A percentile compares a stretch with the other conserved stretches of the same genome.
Evolutionary conservation across 1,139 yeast genomes (phyloP).

Genomic region (Saccharomyces pastorianus): DNA sequence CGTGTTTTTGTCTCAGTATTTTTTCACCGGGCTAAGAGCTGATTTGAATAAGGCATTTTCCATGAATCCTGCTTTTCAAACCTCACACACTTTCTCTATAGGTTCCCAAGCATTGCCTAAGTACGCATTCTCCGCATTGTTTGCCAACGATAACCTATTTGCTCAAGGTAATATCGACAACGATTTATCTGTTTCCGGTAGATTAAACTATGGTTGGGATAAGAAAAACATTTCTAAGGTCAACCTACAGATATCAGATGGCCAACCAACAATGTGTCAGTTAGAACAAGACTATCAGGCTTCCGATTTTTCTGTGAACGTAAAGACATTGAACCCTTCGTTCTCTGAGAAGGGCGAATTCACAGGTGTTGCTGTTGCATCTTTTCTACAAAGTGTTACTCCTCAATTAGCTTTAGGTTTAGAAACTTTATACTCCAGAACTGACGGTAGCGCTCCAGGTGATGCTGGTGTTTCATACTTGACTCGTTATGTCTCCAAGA

Average conservation of each 20-base stretch:
- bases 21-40: slow-evolving; percentile 94
- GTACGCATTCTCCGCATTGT: slow-evolving; percentile 85
- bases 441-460: slow-evolving; percentile 72
- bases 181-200: slow-evolving; percentile 78
- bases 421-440: slow-evolving; percentile 82
- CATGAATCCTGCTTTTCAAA: slow-evolving; percentile 93
- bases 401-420: slow-evolving; percentile 81
- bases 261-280: slow-evolving; percentile 92
- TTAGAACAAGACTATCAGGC: slow-evolving; percentile 95
- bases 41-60: slow-evolving; percentile 89
- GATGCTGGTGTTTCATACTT: slow-evolving; percentile 88
- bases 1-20: slow-evolving; percentile 81
- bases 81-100: slow-evolving; percentile 85
- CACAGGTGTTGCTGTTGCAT: slow-evolving; percentile 87
- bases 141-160: slow-evolving; percentile 78
- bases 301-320: slow-evolving; percentile 75
- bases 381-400: slow-evolving; percentile 82
- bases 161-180: slow-evolving; percentile 89
- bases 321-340: slow-evolving; percentile 87
- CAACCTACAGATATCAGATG: slow-evolving; percentile 79
- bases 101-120: slow-evolving; percentile 87
- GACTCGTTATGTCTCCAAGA: slow-evolving; percentile 78
- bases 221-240: slow-evolving; percentile 71
- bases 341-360: slow-evolving; percentile 60
- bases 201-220: slow-evolving; percentile 90